Evolutionary conservation across 2,329 filamentous ascomycete species (phyloP), one percentile per base, ranked within the genome.

Genomic region (Hawksworthiomyces lignivorus): DNA sequence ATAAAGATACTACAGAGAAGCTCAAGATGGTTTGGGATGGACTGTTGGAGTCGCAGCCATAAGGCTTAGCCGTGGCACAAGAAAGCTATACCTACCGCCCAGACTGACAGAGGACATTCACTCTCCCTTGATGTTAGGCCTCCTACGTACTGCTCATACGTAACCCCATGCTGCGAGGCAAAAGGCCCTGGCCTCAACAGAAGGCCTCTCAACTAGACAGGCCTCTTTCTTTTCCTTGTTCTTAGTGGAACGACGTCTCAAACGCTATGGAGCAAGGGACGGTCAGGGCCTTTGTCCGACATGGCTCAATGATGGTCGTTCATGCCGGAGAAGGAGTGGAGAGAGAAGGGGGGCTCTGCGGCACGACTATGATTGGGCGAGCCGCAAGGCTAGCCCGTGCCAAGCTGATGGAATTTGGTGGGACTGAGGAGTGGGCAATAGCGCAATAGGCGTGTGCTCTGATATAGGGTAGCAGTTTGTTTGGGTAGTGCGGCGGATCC

Each of bases 381-480:
- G 27, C 38, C 39, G 49, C 59, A 55, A 60, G 59, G 61, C 60
- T 62, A 56, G 52, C 52, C 51, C 50, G 55, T 51, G 48, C 43
- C 44, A 45, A 40, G 47, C 48, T 45, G 45, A 20, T 37, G 40
- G 37, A 24, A 28, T 33, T 20, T 18, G 17, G 17, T 35, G 30
- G 34, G 31, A 39, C 30, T 35, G 30, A 30, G 29, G 24, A 31
- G 31, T 9, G 28, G 28, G 28, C 28, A 30, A n/a, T 14, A 12
- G 17, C 7, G 17, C 24, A 24, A 9, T n/a, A 29, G 26, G 20
- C 21, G 35, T 33, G 26, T n/a, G 17, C 36, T 40, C 37, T 33
- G 45, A 41, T 50, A 10, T 11, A 41, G 18, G 31, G 29, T 26
- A 19, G 18, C 17, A n/a, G 31, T 12, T 3, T 36, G n/a, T n/a